A percentile compares a stretch with the other conserved stretches of the same genome.
These are phyloP conservation scores for Vanilla planifolia DNA, from an alignment of 106 monocot species.

Conservation along the genomic window DNA sequence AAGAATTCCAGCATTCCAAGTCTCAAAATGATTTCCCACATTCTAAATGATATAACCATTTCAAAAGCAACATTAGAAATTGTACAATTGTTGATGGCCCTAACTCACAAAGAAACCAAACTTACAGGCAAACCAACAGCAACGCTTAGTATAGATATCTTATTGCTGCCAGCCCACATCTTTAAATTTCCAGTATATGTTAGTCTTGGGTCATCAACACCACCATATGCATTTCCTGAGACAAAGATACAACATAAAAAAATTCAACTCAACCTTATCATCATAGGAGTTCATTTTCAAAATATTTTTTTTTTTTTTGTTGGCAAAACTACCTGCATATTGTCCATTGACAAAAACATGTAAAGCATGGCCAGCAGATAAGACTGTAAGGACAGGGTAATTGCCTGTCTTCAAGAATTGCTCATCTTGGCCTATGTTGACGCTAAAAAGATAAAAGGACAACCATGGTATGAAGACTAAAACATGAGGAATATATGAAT, in stretches of 20 bases:
- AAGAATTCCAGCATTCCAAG: constrained; percentile 67
- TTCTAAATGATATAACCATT: too few species aligned
- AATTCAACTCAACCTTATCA: too few species aligned
- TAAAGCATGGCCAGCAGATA: constrained; percentile 67
- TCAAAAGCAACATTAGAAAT: too few species aligned
- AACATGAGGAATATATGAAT: background rate
- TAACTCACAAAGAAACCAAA: constrained; percentile 1
- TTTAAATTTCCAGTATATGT: constrained; percentile 67
- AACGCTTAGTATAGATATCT: constrained; percentile 78
- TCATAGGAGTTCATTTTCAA: too few species aligned
- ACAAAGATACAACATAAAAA: background rate
- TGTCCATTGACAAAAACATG: constrained; percentile 69
- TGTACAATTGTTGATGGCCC: background rate
- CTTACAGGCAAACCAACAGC: constrained; percentile 84
- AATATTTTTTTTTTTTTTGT: too few species aligned
- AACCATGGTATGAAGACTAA: background rate
- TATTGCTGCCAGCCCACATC: constrained; percentile 86
- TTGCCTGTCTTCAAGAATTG: constrained; percentile 44
- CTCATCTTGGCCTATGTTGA: constrained; percentile 52
- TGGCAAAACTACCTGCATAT: constrained; percentile 22
- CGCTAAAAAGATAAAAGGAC: constrained; percentile 22
- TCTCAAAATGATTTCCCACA: constrained; percentile 58
- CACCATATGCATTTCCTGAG: constrained; percentile 78
- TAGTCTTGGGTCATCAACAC: constrained; percentile 64
- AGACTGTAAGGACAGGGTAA: constrained; percentile 39